A percentile compares a stretch with the other conserved stretches of the same genome.
Evolutionary conservation across 352 stramenopile genomes (phyloP).

Genomic region (Albugo candida): DNA sequence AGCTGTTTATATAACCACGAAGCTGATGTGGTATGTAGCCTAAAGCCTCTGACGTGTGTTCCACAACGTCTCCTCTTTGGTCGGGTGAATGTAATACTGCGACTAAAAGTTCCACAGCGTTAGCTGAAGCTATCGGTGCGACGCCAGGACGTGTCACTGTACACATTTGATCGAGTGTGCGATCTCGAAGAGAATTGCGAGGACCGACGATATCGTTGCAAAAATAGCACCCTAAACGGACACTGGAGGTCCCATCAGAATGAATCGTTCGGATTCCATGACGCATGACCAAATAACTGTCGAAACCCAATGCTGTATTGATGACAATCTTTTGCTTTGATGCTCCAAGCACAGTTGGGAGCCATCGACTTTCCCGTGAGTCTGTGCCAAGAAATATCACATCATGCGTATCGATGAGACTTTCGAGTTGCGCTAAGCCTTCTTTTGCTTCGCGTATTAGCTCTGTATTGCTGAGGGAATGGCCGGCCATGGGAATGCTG

Average conservation of each 20-base stretch:
- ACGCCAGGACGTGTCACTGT: conserved; percentile 96
- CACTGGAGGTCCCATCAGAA: conserved; percentile 2
- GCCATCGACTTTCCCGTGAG: conserved; percentile 95
- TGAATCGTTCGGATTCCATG: conserved; percentile 57
- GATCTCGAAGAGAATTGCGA: conserved; percentile 90
- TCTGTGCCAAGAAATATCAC: conserved; percentile 96
- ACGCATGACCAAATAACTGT: conserved; percentile 96
- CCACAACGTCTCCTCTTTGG: conserved; percentile 12
- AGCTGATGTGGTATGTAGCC: conserved; percentile 89
- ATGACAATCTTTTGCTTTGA: conserved; percentile 82
- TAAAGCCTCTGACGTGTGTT: conserved; percentile 17
- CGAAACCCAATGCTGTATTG: conserved; percentile 80
- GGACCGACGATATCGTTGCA: conserved; percentile 98
- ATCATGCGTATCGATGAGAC: conserved; percentile 86
- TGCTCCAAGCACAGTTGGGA: conserved; percentile 91
- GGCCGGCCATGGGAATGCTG: conserved; percentile 97
- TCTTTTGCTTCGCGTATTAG: conserved; percentile 40
- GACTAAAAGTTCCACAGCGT: conserved; percentile 93
- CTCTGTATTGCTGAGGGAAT: conserved; percentile 53
- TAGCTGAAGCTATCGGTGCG: conserved; percentile 79
- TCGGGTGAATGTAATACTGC: conserved; percentile 86
- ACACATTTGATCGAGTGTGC: conserved; percentile 98
- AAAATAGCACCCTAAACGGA: conserved; percentile 93
- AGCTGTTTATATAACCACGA: conserved; percentile 88
- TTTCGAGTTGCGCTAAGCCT: conserved; percentile 63